Conservation (phyloP, 2,329 filamentous ascomycete genomes). For the Colletotrichum costaricense region DNA sequence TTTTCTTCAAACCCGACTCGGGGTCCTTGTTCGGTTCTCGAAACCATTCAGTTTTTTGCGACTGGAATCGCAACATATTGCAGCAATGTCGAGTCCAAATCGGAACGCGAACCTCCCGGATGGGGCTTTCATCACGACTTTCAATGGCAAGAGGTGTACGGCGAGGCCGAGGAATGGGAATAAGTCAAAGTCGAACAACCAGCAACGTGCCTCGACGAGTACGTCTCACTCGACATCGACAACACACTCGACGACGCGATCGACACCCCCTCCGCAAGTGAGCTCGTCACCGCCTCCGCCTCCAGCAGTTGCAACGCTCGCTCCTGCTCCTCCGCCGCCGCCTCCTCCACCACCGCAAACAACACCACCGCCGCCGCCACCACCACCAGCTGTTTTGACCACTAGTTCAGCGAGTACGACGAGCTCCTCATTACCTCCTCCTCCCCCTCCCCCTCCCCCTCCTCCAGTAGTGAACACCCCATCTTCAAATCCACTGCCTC, state of each 20-base stretch:
- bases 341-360: constrained; percentile 2
- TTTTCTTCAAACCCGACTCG: constrained; percentile 36
- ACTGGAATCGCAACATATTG: constrained; percentile 56
- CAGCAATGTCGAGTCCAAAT: constrained; percentile 54
- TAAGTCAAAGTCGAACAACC: constrained; percentile 25
- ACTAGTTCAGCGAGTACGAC: constrained; percentile 50
- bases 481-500: constrained; percentile 1
- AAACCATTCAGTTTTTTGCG: constrained; percentile 45
- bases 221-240: constrained; percentile 28
- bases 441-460: constrained; percentile 35
- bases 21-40: constrained; percentile 20
- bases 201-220: constrained; percentile 19
- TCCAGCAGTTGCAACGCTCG: background rate
- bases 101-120: constrained; percentile 48
- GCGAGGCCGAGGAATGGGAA: constrained; percentile 55
- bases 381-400: constrained; percentile 37
- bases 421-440: constrained; percentile 40
- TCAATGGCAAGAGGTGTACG: constrained; percentile 65
- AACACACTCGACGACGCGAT: constrained; percentile 19
- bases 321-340: constrained; percentile 7
- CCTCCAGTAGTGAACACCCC: constrained; percentile 32
- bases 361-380: background rate
- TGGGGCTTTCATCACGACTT: constrained; percentile 61
- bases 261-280: constrained; percentile 23
- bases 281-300: constrained; percentile 10